Base-by-base conservation (phyloP, 345 rosid species). In the Jatropha curcas region DNA sequence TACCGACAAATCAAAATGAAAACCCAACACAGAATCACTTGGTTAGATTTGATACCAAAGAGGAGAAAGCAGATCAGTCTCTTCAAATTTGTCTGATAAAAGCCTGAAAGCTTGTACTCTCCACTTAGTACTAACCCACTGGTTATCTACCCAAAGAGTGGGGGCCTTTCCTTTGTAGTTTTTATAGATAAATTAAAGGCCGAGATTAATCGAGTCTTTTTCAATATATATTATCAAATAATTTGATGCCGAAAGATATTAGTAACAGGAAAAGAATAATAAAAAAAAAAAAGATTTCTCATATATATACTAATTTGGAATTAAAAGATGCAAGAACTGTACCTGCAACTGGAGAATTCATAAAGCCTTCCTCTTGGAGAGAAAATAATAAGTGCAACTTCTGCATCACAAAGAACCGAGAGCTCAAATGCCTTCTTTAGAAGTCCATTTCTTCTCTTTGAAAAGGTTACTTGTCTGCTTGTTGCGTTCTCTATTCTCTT, bases 391-490 rank as follows among this genome's bases (percentile, higher is more conserved):
- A 92, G 91, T 72, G 94, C 91, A 82, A 92, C 92, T 79, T 91
- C 94, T 34, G 94, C 94, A 73, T 91, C 97, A 59, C 97, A 92
- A 63, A 92, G 95, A 66, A 92, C 93, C 37, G 95, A 90, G 24
- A 92, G 78, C 85, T 92, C 95, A 71, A 86, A 92, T 14, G 92
- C 97, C 73, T 92, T 92, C 81, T 92, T 92, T 41, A 92, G 80
- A 59, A 92, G 77, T 22, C 93, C 97, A 77, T 86, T 92, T 73
- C 95, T 89, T 70, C 97, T 77, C 85, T 92, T 92, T 0, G 97
- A 92, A 81, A 92, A 92, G 52, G 97, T 92, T 57, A 92, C 97
- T 81, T 92, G 97, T 83, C 97, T 84, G 85, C 93, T 92, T 11
- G 94, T 89, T 1, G 85, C 86, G 65, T 92, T 92, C 82, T 89